Conservation (phyloP, 768 basidiomycete genomes). For the Cantharellus cinnabarinus region DNA sequence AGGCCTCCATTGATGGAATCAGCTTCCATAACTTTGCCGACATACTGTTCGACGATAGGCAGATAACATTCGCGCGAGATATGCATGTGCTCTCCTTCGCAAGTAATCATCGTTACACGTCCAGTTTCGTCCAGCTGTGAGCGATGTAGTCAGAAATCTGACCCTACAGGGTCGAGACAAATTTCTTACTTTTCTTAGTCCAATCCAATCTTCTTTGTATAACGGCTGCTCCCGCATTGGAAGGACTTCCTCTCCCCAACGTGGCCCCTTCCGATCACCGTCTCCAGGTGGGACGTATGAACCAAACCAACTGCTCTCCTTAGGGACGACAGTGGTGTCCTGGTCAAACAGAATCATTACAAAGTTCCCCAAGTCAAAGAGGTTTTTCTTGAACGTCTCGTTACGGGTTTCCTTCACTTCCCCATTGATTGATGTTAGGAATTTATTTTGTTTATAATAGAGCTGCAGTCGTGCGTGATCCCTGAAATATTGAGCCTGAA, state of each 20-base stretch:
- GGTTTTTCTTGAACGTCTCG: constrained; percentile 34
- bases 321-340: constrained; percentile 63
- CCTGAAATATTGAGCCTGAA: constrained; percentile 77
- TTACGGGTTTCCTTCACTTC: constrained; percentile 39
- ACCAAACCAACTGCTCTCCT: constrained; percentile 76
- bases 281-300: constrained; percentile 32
- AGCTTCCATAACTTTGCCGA: constrained; percentile 2
- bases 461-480: constrained; percentile 38
- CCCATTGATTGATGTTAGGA: constrained; percentile 63
- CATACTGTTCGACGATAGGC: constrained; percentile 20
- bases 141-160: background rate
- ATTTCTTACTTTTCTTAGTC: constrained; percentile 24
- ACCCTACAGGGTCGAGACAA: background rate
- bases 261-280: constrained; percentile 8
- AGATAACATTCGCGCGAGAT: constrained; percentile 39
- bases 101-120: constrained; percentile 35
- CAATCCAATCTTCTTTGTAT: constrained; percentile 68
- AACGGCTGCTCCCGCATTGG: constrained; percentile 55
- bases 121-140: constrained; percentile 41
- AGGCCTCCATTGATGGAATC: too few species aligned
- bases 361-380: constrained; percentile 41
- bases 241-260: constrained; percentile 22
- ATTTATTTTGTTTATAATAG: constrained; percentile 42
- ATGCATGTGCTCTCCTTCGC: constrained; percentile 62
- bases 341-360: constrained; percentile 53